Evolutionary conservation across 2,329 filamentous ascomycete species (phyloP).

Genomic region (Colletotrichum sp.): DNA sequence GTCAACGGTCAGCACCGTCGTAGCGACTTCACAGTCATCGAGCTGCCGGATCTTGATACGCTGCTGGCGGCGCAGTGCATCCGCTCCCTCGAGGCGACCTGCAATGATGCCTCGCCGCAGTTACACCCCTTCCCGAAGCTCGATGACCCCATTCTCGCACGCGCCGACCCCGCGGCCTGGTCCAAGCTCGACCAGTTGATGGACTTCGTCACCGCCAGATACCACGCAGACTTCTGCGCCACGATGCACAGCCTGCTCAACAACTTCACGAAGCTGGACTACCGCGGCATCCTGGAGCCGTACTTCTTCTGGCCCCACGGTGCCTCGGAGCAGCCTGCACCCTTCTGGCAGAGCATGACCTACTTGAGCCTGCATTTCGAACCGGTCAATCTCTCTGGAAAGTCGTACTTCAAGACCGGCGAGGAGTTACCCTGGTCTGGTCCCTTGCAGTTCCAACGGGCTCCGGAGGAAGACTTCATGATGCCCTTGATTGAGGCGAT

Average conservation of each 20-base stretch:
- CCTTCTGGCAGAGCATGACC: not conserved
- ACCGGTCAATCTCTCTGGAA: not conserved
- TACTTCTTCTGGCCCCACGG: not conserved
- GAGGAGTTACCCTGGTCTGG: not conserved
- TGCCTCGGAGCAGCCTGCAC: not conserved
- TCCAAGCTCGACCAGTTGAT: not conserved
- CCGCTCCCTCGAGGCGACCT: not conserved
- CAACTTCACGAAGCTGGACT: not conserved
- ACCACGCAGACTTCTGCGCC: not conserved
- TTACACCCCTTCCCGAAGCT: not conserved
- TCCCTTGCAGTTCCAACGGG: not conserved
- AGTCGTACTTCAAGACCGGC: not conserved
- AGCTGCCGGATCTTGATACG: not conserved
- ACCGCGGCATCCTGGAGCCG: not conserved
- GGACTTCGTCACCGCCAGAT: not conserved
- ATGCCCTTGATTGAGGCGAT: not conserved
- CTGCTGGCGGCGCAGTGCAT: not conserved
- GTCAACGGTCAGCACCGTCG: not conserved
- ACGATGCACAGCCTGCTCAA: not conserved
- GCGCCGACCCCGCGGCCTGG: not conserved
- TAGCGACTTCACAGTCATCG: not conserved
- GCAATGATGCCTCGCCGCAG: not conserved
- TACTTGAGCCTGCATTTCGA: not conserved
- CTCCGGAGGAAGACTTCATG: not conserved
- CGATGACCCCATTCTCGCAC: not conserved